These are phyloP conservation scores for Setaria viridis DNA, from an alignment of 202 grass and related monocot genomes.

Conservation along the genomic window DNA sequence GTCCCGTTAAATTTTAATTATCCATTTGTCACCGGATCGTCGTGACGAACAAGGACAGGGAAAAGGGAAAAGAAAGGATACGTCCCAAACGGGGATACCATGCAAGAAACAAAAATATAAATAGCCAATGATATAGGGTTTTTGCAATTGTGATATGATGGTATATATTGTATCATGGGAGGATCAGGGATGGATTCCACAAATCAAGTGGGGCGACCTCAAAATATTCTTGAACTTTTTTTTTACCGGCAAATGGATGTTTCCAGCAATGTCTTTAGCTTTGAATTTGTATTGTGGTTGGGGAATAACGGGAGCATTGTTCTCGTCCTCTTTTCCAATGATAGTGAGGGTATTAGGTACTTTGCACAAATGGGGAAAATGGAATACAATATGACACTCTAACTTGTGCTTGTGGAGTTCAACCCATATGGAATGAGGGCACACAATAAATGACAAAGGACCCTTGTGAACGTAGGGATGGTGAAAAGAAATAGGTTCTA, in stretches of 20 bases:
- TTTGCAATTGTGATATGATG: neutral
- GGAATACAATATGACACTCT: neutral
- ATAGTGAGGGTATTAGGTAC: neutral
- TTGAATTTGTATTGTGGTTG: neutral
- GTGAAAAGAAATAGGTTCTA: neutral
- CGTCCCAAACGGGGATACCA: neutral
- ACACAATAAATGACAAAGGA: neutral
- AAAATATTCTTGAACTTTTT: neutral
- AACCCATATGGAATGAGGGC: neutral
- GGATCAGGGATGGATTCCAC: neutral
- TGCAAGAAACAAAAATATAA: neutral
- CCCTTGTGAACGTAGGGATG: neutral
- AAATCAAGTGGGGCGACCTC: neutral
- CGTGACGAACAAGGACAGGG: neutral
- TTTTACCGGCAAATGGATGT: neutral
- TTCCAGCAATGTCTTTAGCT: neutral
- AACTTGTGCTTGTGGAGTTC: neutral
- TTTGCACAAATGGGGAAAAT: neutral
- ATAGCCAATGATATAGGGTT: no score
- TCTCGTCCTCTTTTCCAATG: constrained; percentile 5
- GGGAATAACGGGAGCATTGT: neutral
- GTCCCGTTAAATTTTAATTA: neutral
- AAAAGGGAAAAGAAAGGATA: neutral
- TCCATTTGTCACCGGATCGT: neutral
- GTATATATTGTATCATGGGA: neutral